phyloP scores from a whole-genome alignment of 2,329 filamentous ascomycete genomes.

The Whalleya microplaca region DNA sequence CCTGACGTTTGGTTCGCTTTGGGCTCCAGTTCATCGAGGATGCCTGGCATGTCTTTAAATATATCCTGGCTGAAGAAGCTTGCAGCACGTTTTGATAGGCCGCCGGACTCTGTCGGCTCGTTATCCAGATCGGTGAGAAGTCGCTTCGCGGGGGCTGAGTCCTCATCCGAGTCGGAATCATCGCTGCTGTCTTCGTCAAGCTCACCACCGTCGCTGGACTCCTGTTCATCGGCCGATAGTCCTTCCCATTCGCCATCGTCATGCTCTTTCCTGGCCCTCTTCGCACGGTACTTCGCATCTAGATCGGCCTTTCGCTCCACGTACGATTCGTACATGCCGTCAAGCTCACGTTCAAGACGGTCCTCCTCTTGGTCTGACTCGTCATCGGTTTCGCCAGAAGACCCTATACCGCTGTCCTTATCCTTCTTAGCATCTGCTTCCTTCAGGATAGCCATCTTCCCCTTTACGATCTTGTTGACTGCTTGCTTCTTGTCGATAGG shows the following conservation, averaged over 20 bases:
- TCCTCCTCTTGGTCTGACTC: constrained; percentile 82
- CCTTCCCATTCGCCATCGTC: constrained; percentile 93
- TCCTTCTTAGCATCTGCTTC: constrained; percentile 61
- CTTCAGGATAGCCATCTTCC: constrained; percentile 74
- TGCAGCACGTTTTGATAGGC: constrained; percentile 81
- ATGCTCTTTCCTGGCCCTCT: constrained; percentile 80
- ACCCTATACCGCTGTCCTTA: constrained; percentile 61
- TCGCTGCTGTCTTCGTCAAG: constrained; percentile 66
- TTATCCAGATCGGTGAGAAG: constrained; percentile 67
- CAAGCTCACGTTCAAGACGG: constrained; percentile 79
- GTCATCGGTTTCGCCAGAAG: constrained; percentile 58
- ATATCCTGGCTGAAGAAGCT: constrained; percentile 95
- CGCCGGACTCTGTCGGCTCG: constrained; percentile 52
- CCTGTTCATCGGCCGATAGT: constrained; percentile 70
- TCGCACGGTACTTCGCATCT: constrained; percentile 88
- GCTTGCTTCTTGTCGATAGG: constrained; percentile 76
- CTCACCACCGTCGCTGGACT: constrained; percentile 60
- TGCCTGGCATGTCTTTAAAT: constrained; percentile 79
- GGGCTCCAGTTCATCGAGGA: constrained; percentile 58
- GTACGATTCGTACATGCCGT: constrained; percentile 85
- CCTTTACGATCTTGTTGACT: constrained; percentile 70
- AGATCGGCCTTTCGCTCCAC: constrained; percentile 76
- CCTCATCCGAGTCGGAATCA: constrained; percentile 64
- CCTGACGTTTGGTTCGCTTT: constrained; percentile 33
- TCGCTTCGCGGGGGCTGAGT: constrained; percentile 47